Evolutionary conservation across 345 rosid genomes (phyloP).

Genomic region (Pistacia integerrima): DNA sequence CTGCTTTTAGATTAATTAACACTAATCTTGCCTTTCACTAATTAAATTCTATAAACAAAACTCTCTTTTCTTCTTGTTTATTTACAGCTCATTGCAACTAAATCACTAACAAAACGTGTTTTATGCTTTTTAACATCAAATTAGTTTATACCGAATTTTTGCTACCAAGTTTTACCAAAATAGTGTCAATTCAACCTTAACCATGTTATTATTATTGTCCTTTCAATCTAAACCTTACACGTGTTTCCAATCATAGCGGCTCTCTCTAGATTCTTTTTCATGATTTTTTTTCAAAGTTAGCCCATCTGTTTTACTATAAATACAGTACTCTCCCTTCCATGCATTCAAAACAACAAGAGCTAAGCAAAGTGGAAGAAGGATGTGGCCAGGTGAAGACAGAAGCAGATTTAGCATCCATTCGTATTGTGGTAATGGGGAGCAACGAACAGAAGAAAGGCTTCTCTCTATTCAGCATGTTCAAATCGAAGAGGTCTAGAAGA

Average conservation of each 20-base stretch:
- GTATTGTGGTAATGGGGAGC: conserved; percentile 33
- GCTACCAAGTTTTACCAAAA: neutral
- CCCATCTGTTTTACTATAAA: neutral
- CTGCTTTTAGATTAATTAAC: neutral
- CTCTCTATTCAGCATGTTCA: conserved; percentile 45
- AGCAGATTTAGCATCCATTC: too few species aligned
- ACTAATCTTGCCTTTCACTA: too few species aligned
- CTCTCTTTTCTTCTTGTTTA: neutral
- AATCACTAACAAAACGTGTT: conserved; percentile 11
- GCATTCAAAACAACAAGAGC: neutral
- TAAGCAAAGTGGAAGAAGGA: too few species aligned
- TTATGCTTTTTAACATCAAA: neutral
- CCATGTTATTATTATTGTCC: too few species aligned
- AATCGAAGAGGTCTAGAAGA: conserved; percentile 31
- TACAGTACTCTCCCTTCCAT: neutral
- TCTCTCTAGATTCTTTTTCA: neutral
- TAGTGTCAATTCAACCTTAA: neutral
- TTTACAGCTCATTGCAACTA: neutral
- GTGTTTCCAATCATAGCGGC: neutral
- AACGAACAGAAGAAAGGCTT: conserved; percentile 25
- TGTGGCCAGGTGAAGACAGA: too few species aligned
- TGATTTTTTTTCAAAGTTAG: too few species aligned
- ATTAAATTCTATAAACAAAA: too few species aligned
- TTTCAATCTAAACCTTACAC: conserved; percentile 7
- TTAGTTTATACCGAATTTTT: too few species aligned